Evolutionary conservation across 768 basidiomycete genomes (phyloP).

Genomic region (Calocera viscosa): DNA sequence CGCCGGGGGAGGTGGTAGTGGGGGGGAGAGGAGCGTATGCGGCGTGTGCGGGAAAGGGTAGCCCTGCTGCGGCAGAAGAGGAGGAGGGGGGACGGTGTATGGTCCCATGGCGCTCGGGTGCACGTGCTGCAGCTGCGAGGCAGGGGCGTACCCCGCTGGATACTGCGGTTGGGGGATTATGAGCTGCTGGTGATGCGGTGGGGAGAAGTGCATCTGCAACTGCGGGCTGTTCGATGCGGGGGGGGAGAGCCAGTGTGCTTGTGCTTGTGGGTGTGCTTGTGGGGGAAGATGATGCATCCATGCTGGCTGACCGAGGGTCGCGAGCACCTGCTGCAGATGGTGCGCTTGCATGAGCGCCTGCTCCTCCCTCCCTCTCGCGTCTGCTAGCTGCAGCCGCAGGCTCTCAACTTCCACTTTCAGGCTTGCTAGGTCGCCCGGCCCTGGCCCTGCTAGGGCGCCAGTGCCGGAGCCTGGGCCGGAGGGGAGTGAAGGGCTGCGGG

Average conservation of each 20-base stretch:
- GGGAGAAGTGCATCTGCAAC: background rate
- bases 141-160: background rate
- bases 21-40: background rate
- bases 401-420: background rate
- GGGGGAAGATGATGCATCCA: background rate
- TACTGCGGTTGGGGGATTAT: slow-evolving; percentile 4
- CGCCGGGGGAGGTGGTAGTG: background rate
- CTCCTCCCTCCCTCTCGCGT: background rate
- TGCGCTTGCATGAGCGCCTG: background rate
- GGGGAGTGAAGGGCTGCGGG: background rate
- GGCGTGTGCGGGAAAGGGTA: background rate
- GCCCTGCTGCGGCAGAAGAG: background rate
- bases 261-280: background rate
- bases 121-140: background rate
- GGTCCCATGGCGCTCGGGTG: background rate
- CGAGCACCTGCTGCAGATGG: background rate
- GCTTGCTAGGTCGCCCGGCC: background rate
- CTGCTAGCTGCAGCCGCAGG: background rate
- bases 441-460: background rate
- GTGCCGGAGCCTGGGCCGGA: background rate
- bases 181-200: background rate
- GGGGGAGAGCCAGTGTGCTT: background rate
- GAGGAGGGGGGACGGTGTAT: slow-evolving; percentile 2
- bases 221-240: background rate
- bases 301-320: background rate